Base-by-base conservation (phyloP, 83 land plant genomes). In the Isoetes engelmannii region DNA sequence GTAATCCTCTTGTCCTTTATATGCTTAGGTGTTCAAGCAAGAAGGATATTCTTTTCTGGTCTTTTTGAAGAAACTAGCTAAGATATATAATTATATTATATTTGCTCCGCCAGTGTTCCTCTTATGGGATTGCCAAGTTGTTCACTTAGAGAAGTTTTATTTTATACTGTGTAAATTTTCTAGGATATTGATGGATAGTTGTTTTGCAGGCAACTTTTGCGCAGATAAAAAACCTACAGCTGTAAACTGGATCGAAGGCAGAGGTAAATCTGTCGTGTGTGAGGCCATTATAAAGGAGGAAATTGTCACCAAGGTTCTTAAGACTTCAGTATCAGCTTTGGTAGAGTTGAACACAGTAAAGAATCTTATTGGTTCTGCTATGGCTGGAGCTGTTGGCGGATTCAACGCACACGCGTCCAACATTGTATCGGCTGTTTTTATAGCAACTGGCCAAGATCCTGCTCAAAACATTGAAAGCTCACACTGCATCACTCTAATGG, bases 401-500 rank as follows among this genome's bases (percentile, higher is more conserved):
- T 91, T 76, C 69, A 89, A 91, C 65, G 97, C 97, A 44, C 97
- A 91, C 72, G 97, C 97, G 1, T 69, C 86, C 71, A 91, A 91
- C 72, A 82, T 91, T 43, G 88, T 91, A 0, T 82, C 93, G 58
- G 97, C 97, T 4, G 54, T 91, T 28, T 91, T 77, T 59, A 82
- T 91, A 28, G 97, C 94, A 51, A 91, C 97, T 19, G 94, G 97
- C 8, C 93, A 90, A 48, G 96, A 88, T 68, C 93, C 93, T 4
- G 93, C 96, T 4, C 96, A 90, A 76, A 88, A 91, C 70, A 81
- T 91, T 21, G 97, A 91, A 78, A 91, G 97, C 62, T 91, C 90
- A 10, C 84, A 86, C 56, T 91, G 97, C 75, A 80, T 89, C 17
- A 91, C 94, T 21, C 82, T 91, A 88, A 84, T 91, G 86, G 97